These are phyloP conservation scores for Talaromyces islandicus DNA, from an alignment of 2,329 filamentous ascomycete genomes.

Conservation along the genomic window DNA sequence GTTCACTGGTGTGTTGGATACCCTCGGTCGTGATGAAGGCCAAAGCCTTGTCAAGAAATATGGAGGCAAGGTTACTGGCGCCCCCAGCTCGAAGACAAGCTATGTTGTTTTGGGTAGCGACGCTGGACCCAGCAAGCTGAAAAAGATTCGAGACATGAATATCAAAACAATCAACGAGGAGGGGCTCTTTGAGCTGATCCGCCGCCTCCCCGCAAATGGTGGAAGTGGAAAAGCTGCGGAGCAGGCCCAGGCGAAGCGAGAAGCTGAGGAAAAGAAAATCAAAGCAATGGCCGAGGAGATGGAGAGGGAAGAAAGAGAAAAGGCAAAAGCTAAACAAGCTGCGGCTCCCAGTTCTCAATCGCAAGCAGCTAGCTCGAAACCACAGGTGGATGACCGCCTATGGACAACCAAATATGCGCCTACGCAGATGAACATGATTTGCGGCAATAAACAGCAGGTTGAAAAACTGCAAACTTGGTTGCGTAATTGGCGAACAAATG, in stretches of 20 bases:
- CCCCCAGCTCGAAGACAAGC: conserved; percentile 86
- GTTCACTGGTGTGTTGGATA: conserved; percentile 82
- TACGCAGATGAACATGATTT: conserved; percentile 76
- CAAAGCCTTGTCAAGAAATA: conserved; percentile 85
- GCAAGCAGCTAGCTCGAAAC: conserved; percentile 18
- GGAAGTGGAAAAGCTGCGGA: conserved; percentile 83
- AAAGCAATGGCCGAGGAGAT: conserved; percentile 76
- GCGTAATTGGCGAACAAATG: conserved; percentile 69
- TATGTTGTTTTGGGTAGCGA: conserved; percentile 89
- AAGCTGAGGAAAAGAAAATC: conserved; percentile 77
- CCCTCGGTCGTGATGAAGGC: conserved; percentile 76
- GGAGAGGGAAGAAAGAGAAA: conserved; percentile 67
- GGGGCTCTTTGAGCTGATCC: conserved; percentile 81
- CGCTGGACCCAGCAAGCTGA: conserved; percentile 86
- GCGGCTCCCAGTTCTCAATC: conserved; percentile 43
- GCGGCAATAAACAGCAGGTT: conserved; percentile 85
- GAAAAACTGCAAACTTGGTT: conserved; percentile 89
- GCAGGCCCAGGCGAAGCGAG: conserved; percentile 76
- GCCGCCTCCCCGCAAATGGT: conserved; percentile 73
- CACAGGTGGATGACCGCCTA: conserved; percentile 57
- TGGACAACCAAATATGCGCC: conserved; percentile 97
- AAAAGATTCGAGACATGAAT: conserved; percentile 71
- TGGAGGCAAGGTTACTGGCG: conserved; percentile 80
- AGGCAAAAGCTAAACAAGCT: conserved; percentile 43
- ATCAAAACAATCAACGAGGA: conserved; percentile 94